Evolutionary conservation across 768 basidiomycete species (phyloP).

Genomic region (Cantharellus anzutake): DNA sequence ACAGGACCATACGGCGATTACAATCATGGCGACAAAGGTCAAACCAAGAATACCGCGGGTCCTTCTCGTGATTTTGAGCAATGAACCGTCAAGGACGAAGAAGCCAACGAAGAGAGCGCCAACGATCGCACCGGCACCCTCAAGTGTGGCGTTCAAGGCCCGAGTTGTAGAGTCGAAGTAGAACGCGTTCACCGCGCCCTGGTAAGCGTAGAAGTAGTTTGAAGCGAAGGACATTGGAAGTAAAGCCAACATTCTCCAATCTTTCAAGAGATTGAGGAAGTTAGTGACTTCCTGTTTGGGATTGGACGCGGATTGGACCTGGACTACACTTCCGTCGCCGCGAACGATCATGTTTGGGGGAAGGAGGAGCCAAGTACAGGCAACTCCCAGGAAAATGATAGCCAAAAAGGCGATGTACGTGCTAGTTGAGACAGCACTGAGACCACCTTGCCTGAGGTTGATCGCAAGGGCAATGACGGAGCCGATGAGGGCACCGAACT

Average conservation of each 20-base stretch:
- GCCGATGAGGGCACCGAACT: constrained; percentile 48
- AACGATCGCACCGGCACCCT: constrained; percentile 23
- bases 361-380: constrained; percentile 19
- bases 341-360: constrained; percentile 22
- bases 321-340: constrained; percentile 24
- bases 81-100: constrained; percentile 21
- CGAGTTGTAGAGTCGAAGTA: constrained; percentile 27
- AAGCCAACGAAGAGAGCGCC: constrained; percentile 26
- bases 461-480: constrained; percentile 53
- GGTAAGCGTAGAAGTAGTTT: constrained; percentile 30
- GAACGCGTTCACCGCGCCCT: constrained; percentile 22
- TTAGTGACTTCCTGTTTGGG: constrained; percentile 12
- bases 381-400: constrained; percentile 26
- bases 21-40: constrained; percentile 16
- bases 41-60: constrained; percentile 23
- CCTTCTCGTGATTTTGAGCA: constrained; percentile 15
- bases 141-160: constrained; percentile 23
- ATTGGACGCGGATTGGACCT: constrained; percentile 17
- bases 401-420: constrained; percentile 27
- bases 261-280: constrained; percentile 19
- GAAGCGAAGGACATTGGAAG: constrained; percentile 27
- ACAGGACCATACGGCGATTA: constrained; percentile 21
- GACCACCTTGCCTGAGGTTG: constrained; percentile 31
- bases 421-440: constrained; percentile 21
- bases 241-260: constrained; percentile 24